phyloP scores from a whole-genome alignment of 345 rosid species.

The Iberis pinnata region DNA sequence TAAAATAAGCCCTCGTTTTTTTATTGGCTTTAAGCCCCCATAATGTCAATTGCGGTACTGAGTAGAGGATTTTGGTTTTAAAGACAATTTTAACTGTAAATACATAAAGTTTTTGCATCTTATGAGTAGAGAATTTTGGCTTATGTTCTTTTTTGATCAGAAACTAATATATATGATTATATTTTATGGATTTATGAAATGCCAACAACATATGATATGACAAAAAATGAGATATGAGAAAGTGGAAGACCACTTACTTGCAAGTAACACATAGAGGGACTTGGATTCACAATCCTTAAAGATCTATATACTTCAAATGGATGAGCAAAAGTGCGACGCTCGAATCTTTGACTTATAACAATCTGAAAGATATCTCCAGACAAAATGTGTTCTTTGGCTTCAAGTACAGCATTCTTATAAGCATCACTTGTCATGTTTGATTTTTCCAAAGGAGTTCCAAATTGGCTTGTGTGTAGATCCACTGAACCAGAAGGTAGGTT shows the following conservation, averaged over 20 bases:
- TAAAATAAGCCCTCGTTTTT: too few species aligned
- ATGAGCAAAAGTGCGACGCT: slow-evolving; percentile 73
- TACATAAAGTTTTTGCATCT: too few species aligned
- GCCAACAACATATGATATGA: too few species aligned
- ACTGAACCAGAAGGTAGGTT: slow-evolving; percentile 57
- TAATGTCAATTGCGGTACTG: too few species aligned
- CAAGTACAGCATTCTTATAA: slow-evolving; percentile 58
- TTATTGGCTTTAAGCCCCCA: too few species aligned
- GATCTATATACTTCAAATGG: slow-evolving; percentile 84
- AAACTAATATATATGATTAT: too few species aligned
- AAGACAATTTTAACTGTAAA: too few species aligned
- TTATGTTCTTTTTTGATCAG: too few species aligned
- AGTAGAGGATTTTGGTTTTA: too few species aligned
- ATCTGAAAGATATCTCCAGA: slow-evolving; percentile 90
- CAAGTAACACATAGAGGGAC: slow-evolving; percentile 79
- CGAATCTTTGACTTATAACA: slow-evolving; percentile 83
- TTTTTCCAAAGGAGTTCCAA: slow-evolving; percentile 56
- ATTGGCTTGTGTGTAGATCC: slow-evolving; percentile 43
- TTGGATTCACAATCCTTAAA: slow-evolving; percentile 76
- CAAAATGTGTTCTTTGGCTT: slow-evolving; percentile 66
- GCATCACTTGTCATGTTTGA: slow-evolving; percentile 70
- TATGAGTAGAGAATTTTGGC: too few species aligned
- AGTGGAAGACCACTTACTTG: slow-evolving; percentile 39
- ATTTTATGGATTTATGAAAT: too few species aligned
- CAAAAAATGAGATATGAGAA: too few species aligned